phyloP scores from a whole-genome alignment of 106 monocot genomes.

The Dendrobium huoshanense region DNA sequence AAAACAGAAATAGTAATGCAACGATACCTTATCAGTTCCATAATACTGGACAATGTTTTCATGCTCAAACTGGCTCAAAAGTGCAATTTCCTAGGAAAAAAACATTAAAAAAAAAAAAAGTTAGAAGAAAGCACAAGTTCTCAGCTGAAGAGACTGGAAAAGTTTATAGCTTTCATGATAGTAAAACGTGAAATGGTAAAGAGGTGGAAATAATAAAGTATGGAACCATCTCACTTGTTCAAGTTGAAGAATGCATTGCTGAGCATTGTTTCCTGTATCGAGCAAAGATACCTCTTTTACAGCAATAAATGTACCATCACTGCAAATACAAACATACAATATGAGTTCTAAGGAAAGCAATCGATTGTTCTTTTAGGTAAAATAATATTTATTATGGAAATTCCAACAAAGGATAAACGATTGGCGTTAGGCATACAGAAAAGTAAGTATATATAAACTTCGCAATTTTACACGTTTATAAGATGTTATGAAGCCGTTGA shows the following conservation, averaged over 20 bases:
- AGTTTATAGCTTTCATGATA: not conserved
- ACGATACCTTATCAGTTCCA: slow-evolving; percentile 72
- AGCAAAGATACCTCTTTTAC: slow-evolving; percentile 58
- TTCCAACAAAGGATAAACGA: not conserved
- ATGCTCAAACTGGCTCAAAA: slow-evolving; percentile 77
- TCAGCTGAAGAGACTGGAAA: not conserved
- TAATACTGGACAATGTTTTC: slow-evolving; percentile 81
- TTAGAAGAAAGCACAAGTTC: not conserved
- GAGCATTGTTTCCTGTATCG: slow-evolving; percentile 48
- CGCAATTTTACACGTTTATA: not conserved
- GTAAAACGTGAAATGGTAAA: not conserved
- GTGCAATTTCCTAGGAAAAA: slow-evolving; percentile 64
- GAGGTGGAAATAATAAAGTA: not conserved
- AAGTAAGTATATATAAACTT: not conserved
- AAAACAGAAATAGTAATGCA: not conserved
- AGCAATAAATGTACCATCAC: slow-evolving; percentile 64
- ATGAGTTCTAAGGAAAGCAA: not conserved
- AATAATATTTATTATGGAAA: not conserved
- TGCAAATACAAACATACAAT: slow-evolving; percentile 15
- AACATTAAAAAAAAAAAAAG: not conserved
- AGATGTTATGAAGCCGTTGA: not conserved
- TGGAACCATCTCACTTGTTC: slow-evolving; percentile 33
- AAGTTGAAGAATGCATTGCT: slow-evolving; percentile 56
- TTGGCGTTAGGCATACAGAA: not conserved
- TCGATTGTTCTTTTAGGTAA: not conserved